A percentile compares a stretch with the other conserved stretches of the same genome.
Conservation (phyloP, 768 basidiomycete genomes). For the Boletus insuetus region DNA sequence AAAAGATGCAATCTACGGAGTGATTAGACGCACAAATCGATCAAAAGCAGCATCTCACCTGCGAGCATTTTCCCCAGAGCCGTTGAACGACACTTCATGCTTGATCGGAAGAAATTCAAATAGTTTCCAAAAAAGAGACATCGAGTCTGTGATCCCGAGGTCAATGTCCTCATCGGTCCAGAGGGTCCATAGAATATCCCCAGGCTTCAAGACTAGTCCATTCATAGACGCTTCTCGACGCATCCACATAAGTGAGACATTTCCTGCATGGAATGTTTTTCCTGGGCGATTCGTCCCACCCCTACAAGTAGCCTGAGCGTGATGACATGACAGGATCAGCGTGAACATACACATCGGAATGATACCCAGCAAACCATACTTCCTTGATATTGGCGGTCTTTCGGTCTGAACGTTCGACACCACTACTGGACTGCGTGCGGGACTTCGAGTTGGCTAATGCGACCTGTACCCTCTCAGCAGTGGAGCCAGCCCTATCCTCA, state of each 20-base stretch:
- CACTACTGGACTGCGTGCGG: not conserved
- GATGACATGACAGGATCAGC: not conserved
- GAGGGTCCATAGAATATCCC: slow-evolving; percentile 3
- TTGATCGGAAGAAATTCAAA: slow-evolving; percentile 3
- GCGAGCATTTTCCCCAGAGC: slow-evolving; percentile 2
- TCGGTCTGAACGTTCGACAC: not conserved
- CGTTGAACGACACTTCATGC: slow-evolving; percentile 6
- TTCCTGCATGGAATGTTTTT: slow-evolving; percentile 1
- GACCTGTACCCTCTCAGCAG: not conserved
- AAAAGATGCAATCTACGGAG: slow-evolving; percentile 1
- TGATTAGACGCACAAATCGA: not conserved
- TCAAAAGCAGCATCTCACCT: not conserved
- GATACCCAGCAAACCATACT: slow-evolving; percentile 5
- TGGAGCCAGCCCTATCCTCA: not conserved
- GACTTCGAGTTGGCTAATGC: not conserved
- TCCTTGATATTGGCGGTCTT: slow-evolving; percentile 1
- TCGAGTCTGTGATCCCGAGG: not conserved
- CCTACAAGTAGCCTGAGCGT: not conserved
- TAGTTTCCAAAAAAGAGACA: not conserved
- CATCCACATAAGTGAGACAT: slow-evolving; percentile 9
- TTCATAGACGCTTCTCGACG: not conserved
- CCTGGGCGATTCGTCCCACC: slow-evolving; percentile 5
- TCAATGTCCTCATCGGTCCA: slow-evolving; percentile 8
- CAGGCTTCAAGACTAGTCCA: slow-evolving; percentile 4
- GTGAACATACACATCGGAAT: slow-evolving; percentile 5